phyloP scores from a whole-genome alignment of 331 rosid genomes.

The Cucumis variabilis region DNA sequence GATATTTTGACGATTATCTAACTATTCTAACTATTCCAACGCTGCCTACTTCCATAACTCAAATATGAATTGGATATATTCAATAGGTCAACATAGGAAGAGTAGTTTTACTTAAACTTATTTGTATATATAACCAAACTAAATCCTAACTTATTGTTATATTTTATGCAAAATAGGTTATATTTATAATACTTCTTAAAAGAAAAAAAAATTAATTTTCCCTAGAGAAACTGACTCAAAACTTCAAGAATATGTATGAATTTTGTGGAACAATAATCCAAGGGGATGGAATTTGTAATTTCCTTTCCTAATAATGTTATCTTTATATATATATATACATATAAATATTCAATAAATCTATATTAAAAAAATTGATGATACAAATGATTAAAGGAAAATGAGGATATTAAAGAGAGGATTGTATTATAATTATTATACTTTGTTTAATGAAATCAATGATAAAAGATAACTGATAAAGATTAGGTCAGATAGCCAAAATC shows the following conservation, averaged over 20 bases:
- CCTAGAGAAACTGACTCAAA: not conserved
- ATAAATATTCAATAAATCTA: not conserved
- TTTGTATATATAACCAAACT: too few species aligned
- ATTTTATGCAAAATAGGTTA: not conserved
- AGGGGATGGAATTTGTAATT: not conserved
- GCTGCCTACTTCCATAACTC: too few species aligned
- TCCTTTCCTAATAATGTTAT: not conserved
- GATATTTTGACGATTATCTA: too few species aligned
- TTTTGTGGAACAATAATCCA: too few species aligned
- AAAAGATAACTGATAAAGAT: conserved; percentile 2
- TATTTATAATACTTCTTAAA: too few species aligned
- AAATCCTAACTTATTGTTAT: not conserved
- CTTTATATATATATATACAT: not conserved
- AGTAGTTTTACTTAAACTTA: not conserved
- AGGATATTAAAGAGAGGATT: not conserved
- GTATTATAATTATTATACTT: not conserved
- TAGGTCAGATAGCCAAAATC: conserved; percentile 16
- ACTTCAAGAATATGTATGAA: not conserved
- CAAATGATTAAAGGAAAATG: conserved; percentile 6
- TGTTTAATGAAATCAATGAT: not conserved
- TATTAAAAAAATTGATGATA: not conserved
- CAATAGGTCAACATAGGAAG: too few species aligned
- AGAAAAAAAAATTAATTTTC: not conserved
- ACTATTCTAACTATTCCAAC: too few species aligned
- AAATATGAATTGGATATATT: too few species aligned